Evolutionary conservation across 2,329 filamentous ascomycete species (phyloP).

Genomic region (Diaporthe citrichinensis): DNA sequence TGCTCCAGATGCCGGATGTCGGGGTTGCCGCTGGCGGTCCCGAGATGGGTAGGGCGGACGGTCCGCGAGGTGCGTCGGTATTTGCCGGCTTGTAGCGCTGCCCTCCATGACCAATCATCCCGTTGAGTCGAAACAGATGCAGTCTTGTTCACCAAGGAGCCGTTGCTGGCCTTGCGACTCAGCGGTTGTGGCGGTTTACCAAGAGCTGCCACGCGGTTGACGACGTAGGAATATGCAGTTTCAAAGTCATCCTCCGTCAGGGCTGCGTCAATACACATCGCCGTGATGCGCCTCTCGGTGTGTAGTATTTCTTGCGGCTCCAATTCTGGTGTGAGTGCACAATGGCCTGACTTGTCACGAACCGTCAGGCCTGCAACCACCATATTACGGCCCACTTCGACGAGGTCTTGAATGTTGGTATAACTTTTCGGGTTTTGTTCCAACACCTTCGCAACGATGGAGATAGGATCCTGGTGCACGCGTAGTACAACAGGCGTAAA

Average conservation of each 20-base stretch:
- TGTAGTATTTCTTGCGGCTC: slow-evolving; percentile 50
- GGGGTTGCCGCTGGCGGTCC: slow-evolving; percentile 71
- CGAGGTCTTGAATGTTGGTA: slow-evolving; percentile 79
- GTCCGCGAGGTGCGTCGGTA: slow-evolving; percentile 72
- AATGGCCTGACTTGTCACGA: slow-evolving; percentile 48
- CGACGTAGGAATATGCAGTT: slow-evolving; percentile 87
- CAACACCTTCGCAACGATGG: slow-evolving; percentile 79
- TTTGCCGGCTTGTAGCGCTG: slow-evolving; percentile 83
- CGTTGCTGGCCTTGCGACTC: slow-evolving; percentile 46
- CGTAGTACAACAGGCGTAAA: slow-evolving; percentile 84
- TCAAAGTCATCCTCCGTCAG: slow-evolving; percentile 83
- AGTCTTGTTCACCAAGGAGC: slow-evolving; percentile 35
- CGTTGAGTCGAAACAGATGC: slow-evolving; percentile 44
- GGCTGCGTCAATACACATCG: slow-evolving; percentile 85
- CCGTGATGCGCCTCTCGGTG: slow-evolving; percentile 77
- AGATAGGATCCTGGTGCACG: slow-evolving; percentile 82
- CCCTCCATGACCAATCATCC: slow-evolving; percentile 83
- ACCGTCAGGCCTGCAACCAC: slow-evolving; percentile 70
- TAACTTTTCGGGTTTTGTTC: slow-evolving; percentile 83
- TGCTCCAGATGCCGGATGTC: slow-evolving; percentile 83
- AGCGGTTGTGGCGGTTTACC: slow-evolving; percentile 39
- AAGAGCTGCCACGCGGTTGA: slow-evolving; percentile 73
- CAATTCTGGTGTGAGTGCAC: slow-evolving; percentile 46
- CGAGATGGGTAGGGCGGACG: slow-evolving; percentile 70
- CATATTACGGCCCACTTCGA: slow-evolving; percentile 78